A percentile compares a stretch with the other conserved stretches of the same genome.
phyloP scores from a whole-genome alignment of 2,329 filamentous ascomycete species.

The Plenodomus tracheiphilus region DNA sequence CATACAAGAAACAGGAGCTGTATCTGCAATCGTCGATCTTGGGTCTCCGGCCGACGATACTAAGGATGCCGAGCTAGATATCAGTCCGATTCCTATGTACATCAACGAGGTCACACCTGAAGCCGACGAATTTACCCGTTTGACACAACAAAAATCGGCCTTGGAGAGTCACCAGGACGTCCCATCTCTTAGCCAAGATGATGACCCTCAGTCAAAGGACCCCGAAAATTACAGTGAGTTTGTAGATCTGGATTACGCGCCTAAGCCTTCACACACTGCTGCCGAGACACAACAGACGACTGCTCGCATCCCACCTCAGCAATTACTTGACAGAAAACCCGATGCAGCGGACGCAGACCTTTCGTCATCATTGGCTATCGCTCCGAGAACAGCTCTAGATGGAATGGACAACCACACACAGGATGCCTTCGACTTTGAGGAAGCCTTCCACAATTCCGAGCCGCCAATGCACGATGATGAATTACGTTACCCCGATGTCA shows the following conservation, averaged over 20 bases:
- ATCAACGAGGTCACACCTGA: not conserved
- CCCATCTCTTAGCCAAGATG: not conserved
- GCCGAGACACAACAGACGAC: slow-evolving; percentile 1
- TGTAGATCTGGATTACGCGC: slow-evolving; percentile 9
- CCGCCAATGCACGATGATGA: slow-evolving; percentile 2
- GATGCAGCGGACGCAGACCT: slow-evolving; percentile 1
- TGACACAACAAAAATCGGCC: not conserved
- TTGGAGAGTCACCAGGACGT: not conserved
- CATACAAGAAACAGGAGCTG: slow-evolving; percentile 7
- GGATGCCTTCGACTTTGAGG: slow-evolving; percentile 5
- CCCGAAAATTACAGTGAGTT: slow-evolving; percentile 13
- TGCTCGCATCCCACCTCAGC: slow-evolving; percentile 8
- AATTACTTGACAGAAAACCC: slow-evolving; percentile 1
- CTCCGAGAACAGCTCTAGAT: slow-evolving; percentile 4
- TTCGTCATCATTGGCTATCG: not conserved
- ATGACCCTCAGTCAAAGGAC: slow-evolving; percentile 1
- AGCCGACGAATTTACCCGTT: not conserved
- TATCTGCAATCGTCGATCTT: slow-evolving; percentile 26
- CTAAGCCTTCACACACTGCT: slow-evolving; percentile 1
- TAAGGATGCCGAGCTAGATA: not conserved
- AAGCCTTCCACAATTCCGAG: slow-evolving; percentile 1
- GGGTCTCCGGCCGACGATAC: slow-evolving; percentile 17
- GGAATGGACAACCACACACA: slow-evolving; percentile 10
- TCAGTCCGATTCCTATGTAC: too few relatives aligned
- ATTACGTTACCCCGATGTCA: slow-evolving; percentile 22